Percentiles rank a stretch among this genome's conserved stretches.
Conservation (phyloP, 176 grass and related monocot genomes). For the Raddia guianensis region DNA sequence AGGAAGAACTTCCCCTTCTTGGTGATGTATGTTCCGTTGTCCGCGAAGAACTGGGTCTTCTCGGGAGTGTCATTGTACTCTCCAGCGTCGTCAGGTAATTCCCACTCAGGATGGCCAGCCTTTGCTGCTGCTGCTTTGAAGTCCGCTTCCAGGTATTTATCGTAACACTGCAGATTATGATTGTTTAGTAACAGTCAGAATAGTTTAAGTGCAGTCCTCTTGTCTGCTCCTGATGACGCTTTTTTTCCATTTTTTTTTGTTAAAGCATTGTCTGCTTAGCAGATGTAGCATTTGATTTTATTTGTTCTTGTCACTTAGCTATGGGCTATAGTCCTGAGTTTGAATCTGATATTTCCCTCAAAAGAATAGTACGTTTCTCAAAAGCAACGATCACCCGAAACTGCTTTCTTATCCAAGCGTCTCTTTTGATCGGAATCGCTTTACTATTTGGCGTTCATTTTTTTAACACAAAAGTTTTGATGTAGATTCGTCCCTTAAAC, state of each 20-base stretch:
- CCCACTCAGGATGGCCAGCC: slow-evolving; percentile 84
- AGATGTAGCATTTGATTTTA: slow-evolving; percentile 25
- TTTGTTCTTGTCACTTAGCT: background rate
- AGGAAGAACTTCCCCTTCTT: slow-evolving; percentile 83
- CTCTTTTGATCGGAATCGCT: slow-evolving; percentile 8
- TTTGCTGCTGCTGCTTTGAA: slow-evolving; percentile 60
- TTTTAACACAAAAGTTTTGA: background rate
- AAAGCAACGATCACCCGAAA: background rate
- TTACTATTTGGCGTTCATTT: background rate
- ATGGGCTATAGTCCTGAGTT: background rate
- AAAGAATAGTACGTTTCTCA: slow-evolving; percentile 24
- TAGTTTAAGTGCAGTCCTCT: slow-evolving; percentile 5
- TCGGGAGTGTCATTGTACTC: slow-evolving; percentile 82
- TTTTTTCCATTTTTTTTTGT: background rate
- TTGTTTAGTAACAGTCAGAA: slow-evolving; percentile 24
- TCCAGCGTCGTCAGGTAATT: slow-evolving; percentile 74
- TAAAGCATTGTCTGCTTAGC: slow-evolving; percentile 1
- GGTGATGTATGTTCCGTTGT: slow-evolving; percentile 62
- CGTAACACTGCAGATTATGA: slow-evolving; percentile 77
- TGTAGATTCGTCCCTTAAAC: background rate
- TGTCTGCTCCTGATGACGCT: background rate
- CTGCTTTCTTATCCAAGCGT: background rate
- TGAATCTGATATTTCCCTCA: slow-evolving; percentile 26
- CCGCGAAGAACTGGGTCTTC: slow-evolving; percentile 61
- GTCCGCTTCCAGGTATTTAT: slow-evolving; percentile 68